Evolutionary conservation across 2,329 filamentous ascomycete species (phyloP).

Genomic region (Monilinia vaccinii-corymbosi): DNA sequence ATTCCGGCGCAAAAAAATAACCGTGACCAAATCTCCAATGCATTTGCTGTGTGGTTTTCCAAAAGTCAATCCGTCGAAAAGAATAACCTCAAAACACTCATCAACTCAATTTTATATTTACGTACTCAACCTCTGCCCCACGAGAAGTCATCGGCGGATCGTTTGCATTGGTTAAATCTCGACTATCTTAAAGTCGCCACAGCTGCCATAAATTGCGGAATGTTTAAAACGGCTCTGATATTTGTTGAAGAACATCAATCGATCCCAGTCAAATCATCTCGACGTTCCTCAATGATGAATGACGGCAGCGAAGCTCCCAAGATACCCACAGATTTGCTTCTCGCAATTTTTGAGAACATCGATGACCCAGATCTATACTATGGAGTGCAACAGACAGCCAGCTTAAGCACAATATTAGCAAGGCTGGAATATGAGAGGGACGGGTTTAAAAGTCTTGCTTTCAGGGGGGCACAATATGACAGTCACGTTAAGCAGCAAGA

Average conservation of each 20-base stretch:
- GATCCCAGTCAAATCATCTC: slow-evolving; percentile 46
- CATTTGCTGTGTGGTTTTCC: slow-evolving; percentile 56
- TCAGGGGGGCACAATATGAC: slow-evolving; percentile 85
- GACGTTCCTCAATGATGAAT: slow-evolving; percentile 54
- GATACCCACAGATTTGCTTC: slow-evolving; percentile 58
- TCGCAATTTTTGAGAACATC: slow-evolving; percentile 81
- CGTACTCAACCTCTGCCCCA: slow-evolving; percentile 66
- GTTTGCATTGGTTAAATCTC: slow-evolving; percentile 77
- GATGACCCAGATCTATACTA: slow-evolving; percentile 97
- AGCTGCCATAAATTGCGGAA: slow-evolving; percentile 67
- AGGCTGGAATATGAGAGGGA: slow-evolving; percentile 85
- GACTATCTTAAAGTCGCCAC: slow-evolving; percentile 62
- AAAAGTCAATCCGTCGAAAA: slow-evolving; percentile 37
- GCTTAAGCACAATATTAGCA: slow-evolving; percentile 66
- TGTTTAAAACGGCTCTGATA: slow-evolving; percentile 79
- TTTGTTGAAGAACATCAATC: slow-evolving; percentile 67
- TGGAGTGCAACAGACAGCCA: slow-evolving; percentile 71
- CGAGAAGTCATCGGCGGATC: slow-evolving; percentile 70
- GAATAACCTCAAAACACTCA: slow-evolving; percentile 60
- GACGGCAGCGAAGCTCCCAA: slow-evolving; percentile 31
- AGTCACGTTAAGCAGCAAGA: slow-evolving; percentile 62
- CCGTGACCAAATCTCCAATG: slow-evolving; percentile 55
- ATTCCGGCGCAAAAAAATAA: slow-evolving; percentile 49
- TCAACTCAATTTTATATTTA: slow-evolving; percentile 81
- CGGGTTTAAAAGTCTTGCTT: slow-evolving; percentile 77